These are phyloP conservation scores for Xylaria bambusicola DNA, from an alignment of 495 filamentous ascomycete species.

Conservation along the genomic window DNA sequence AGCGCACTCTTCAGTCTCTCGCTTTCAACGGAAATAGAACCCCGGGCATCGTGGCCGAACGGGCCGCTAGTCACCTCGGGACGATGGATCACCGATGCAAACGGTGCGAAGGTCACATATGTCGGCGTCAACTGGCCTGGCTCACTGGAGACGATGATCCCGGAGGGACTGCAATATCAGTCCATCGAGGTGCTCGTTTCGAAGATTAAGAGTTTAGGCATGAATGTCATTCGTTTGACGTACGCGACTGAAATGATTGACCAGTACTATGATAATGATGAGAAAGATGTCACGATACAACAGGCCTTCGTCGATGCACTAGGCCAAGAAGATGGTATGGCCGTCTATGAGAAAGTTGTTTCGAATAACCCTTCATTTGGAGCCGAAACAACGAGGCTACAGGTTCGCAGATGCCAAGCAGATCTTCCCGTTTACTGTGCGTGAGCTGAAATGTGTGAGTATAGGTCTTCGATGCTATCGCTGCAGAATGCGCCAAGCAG, in stretches of 20 bases:
- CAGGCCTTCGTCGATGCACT: slow-evolving; percentile 48
- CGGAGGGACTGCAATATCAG: slow-evolving; percentile 60
- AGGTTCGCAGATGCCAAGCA: slow-evolving; percentile 28
- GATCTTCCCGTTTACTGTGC: not conserved
- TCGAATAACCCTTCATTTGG: slow-evolving; percentile 51
- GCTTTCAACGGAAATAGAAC: not conserved
- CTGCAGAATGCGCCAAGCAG: slow-evolving; percentile 47
- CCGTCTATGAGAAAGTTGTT: slow-evolving; percentile 42
- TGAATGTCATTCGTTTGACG: slow-evolving; percentile 59
- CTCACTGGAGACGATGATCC: slow-evolving; percentile 56
- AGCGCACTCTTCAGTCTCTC: not conserved
- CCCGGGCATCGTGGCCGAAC: slow-evolving; percentile 31
- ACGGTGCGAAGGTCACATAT: slow-evolving; percentile 48
- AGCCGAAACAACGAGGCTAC: slow-evolving; percentile 44
- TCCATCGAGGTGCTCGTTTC: slow-evolving; percentile 50
- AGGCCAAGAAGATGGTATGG: slow-evolving; percentile 43
- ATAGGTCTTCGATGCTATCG: slow-evolving; percentile 53
- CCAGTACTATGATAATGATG: slow-evolving; percentile 29
- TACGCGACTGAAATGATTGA: slow-evolving; percentile 35
- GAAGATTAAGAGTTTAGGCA: slow-evolving; percentile 52
- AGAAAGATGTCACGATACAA: slow-evolving; percentile 49
- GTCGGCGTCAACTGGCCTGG: slow-evolving; percentile 61
- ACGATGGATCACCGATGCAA: slow-evolving; percentile 53
- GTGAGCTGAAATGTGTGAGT: not conserved
- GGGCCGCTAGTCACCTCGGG: slow-evolving; percentile 40